Percentiles rank a stretch among this genome's conserved stretches.
Evolutionary conservation across 2,329 filamentous ascomycete species (phyloP).

Genomic region (Microdochium bolleyi): DNA sequence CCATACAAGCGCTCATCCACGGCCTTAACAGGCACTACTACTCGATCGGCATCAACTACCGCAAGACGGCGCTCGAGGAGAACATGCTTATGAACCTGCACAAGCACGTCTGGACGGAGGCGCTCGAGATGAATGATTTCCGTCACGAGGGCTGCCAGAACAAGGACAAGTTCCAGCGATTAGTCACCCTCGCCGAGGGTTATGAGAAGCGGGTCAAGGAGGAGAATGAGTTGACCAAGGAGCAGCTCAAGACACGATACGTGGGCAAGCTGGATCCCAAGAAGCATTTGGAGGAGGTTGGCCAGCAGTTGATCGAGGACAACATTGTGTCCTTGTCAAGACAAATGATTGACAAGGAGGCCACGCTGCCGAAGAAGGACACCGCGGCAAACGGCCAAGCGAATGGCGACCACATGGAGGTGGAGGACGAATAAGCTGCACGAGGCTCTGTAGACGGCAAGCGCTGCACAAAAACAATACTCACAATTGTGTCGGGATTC

Average conservation of each 20-base stretch:
- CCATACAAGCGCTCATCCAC: constrained; percentile 98
- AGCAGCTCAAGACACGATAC: constrained; percentile 97
- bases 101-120: constrained; percentile 99
- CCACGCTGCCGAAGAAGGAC: constrained; percentile 75
- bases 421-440: constrained; percentile 45
- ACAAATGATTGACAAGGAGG: constrained; percentile 99
- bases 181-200: constrained; percentile 85
- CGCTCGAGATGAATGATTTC: constrained; percentile 95
- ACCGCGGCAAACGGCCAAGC: constrained; percentile 37
- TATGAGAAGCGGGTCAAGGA: constrained; percentile 99
- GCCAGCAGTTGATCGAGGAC: constrained; percentile 95
- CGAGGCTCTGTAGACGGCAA: too few species aligned
- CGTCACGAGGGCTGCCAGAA: constrained; percentile 75
- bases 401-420: constrained; percentile 60
- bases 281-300: constrained; percentile 97
- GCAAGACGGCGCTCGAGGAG: constrained; percentile 95
- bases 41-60: constrained; percentile 96
- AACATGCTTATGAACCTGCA: constrained; percentile 99
- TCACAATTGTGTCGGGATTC: too few species aligned
- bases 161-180: constrained; percentile 77
- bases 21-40: constrained; percentile 98
- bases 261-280: constrained; percentile 98
- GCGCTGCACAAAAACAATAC: too few species aligned
- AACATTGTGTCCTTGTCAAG: constrained; percentile 98
- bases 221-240: constrained; percentile 93